Evolutionary conservation across 2,329 filamentous ascomycete species (phyloP).

Genomic region (Fusarium secorum): DNA sequence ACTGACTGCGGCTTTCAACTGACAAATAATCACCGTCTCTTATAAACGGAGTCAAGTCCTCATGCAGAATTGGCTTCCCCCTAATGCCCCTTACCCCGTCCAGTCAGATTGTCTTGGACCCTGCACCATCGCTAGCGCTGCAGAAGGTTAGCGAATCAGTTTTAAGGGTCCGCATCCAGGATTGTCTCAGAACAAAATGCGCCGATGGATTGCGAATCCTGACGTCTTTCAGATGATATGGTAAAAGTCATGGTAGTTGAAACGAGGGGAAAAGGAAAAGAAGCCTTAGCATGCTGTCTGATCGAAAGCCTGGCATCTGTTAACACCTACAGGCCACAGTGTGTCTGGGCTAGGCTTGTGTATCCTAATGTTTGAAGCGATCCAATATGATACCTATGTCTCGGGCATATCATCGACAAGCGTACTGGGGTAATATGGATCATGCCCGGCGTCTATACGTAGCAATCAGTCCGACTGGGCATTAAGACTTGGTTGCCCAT

Average conservation of each 20-base stretch:
- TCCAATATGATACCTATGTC: conserved; percentile 10
- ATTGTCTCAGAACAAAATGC: conserved; percentile 24
- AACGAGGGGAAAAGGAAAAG: conserved; percentile 3
- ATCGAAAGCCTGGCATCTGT: neutral
- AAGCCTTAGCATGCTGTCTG: neutral
- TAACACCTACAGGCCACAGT: neutral
- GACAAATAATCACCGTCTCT: neutral
- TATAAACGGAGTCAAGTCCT: conserved; percentile 6
- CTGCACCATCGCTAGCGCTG: conserved; percentile 30
- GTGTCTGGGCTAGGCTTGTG: conserved; percentile 9
- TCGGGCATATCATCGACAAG: conserved; percentile 18
- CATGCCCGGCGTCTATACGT: neutral
- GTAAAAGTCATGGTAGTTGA: neutral
- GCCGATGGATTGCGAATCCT: conserved; percentile 10
- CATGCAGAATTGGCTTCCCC: conserved; percentile 20
- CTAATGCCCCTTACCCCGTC: conserved; percentile 19
- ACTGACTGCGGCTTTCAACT: neutral
- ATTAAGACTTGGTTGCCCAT: neutral
- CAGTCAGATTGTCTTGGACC: conserved; percentile 37
- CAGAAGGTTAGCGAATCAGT: conserved; percentile 27
- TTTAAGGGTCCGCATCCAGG: conserved; percentile 17
- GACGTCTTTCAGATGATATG: neutral
- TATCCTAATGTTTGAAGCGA: neutral
- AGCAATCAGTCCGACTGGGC: neutral
- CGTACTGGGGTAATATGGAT: neutral